Base-by-base conservation (phyloP, 805 yeast species). In the Candida nemodendra region DNA sequence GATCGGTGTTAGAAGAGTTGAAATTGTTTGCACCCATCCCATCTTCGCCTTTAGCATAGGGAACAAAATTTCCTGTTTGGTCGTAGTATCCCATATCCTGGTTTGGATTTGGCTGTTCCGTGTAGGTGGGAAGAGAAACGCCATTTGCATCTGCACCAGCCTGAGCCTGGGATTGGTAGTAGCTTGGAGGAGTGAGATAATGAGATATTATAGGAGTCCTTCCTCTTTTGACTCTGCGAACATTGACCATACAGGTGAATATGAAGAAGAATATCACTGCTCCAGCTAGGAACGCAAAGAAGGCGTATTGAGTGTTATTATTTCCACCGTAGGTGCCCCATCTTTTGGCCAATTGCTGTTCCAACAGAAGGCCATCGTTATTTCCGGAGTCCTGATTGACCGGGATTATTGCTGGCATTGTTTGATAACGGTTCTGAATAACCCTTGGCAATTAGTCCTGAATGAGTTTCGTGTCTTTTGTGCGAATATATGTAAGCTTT, bases 1-100 rank as follows among this genome's bases (percentile, higher is more conserved):
- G 14, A 16, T 5, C 5, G 5, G 19, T 14, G 26, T 12, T 23
- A n/a, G 16, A 15, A 9, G 27, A 21, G 18, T 3, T 26, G 7
- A 16, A 31, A 9, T 31, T 34, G 27, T 27, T 27, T 17, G 12
- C 22, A 14, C 26, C 18, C 11, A n/a, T 27, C 9, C 30, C 41
- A n/a, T 64, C 62, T 23, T 57, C 51, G 37, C 65, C 67, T 8
- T 62, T 46, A 22, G 32, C 23, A 31, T 48, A 47, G 3, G 60
- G 72, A 26, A 62, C 49, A 47, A 73, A 74, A 37, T 57, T 66
- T 25, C 88, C 96, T 23, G 69, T 58, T 24, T 63, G 64, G 56
- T 85, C 93, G 51, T 84, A 86, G 57, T 74, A 81, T 0, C 95
- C 96, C 56, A 84, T 76, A 56, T 89, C 96, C 33, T 61, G 65